Evolutionary conservation across 139 green algal species (phyloP), one percentile per base, ranked within the genome.

Genomic region (Trebouxia sp.): DNA sequence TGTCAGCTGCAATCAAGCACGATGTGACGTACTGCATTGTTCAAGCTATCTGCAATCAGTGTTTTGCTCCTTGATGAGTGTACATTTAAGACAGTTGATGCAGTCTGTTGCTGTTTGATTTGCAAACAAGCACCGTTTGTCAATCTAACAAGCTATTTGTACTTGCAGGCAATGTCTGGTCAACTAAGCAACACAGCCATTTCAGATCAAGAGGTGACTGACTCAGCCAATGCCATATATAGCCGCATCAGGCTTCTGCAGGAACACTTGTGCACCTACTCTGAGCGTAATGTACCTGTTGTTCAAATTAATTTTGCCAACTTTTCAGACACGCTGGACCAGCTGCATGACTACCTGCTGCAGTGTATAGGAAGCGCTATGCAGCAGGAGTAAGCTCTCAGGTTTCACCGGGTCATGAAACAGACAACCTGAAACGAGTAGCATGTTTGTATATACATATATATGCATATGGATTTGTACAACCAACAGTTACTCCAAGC

Each of bases 321-420:
- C 39, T 90, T 93, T 48, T 56, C 47, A 0, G 82, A 86, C 26
- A 85, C 88, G 1, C 51, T 95, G 42, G 92, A 95, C 70, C 51
- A 78, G 42, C 80, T 95, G 85, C 92, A 95, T 47, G 88, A 94
- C 72, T 93, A 95, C 76, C 82, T 93, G 30, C 83, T 95, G 38
- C 78, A 89, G 58, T 93, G 88, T 74, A 94, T 95, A 53, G 82
- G 91, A 78, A 77, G 88, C 43, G 86, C 84, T 9, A 62, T 89
- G 53, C 20, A 9, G 62, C 62, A 72, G 14, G 26, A 72, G 12
- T 30, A 11, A n/a, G n/a, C n/a, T n/a, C n/a, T n/a, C n/a, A n/a
- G n/a, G n/a, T n/a, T n/a, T n/a, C n/a, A n/a, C n/a, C n/a, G n/a
- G n/a, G n/a, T n/a, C n/a, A n/a, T n/a, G n/a, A n/a, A n/a, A n/a